phyloP scores from a whole-genome alignment of 164 flowering plant species.

The Hamamelis virginiana region DNA sequence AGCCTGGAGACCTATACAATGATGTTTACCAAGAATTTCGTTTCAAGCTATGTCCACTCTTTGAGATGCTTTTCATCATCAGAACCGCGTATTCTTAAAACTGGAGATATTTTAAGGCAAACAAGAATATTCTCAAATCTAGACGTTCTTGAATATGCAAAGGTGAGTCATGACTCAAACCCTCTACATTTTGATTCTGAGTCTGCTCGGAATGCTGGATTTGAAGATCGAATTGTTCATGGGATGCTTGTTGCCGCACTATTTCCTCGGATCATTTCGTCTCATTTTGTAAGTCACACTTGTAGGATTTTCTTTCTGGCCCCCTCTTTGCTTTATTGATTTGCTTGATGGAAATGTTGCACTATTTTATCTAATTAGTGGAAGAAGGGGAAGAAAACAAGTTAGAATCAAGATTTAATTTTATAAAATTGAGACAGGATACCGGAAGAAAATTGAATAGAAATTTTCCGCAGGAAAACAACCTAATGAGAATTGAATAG shows the following conservation, averaged over 20 bases:
- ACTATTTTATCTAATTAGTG: background rate
- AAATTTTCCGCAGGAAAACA: background rate
- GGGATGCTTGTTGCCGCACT: constrained; percentile 87
- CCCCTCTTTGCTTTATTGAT: background rate
- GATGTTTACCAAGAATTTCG: constrained; percentile 23
- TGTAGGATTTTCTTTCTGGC: no score
- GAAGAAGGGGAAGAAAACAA: background rate
- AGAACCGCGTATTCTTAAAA: constrained; percentile 34
- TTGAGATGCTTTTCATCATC: constrained; percentile 32
- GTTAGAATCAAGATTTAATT: background rate
- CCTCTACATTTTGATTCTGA: constrained; percentile 68
- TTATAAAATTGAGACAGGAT: no score
- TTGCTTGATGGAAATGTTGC: background rate
- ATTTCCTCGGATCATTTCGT: constrained; percentile 72
- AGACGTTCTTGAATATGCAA: constrained; percentile 60
- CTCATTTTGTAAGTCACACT: constrained; percentile 60
- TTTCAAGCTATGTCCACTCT: constrained; percentile 8
- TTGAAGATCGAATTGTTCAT: constrained; percentile 62
- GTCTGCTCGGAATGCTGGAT: constrained; percentile 56
- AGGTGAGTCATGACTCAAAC: constrained; percentile 58
- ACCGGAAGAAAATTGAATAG: background rate
- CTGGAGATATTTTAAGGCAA: constrained; percentile 55
- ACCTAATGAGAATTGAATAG: no score
- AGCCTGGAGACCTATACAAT: background rate
- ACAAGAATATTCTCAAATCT: constrained; percentile 40